These are phyloP conservation scores for Cyberlindnera maritima DNA, from an alignment of 805 yeast species.

Conservation along the genomic window DNA sequence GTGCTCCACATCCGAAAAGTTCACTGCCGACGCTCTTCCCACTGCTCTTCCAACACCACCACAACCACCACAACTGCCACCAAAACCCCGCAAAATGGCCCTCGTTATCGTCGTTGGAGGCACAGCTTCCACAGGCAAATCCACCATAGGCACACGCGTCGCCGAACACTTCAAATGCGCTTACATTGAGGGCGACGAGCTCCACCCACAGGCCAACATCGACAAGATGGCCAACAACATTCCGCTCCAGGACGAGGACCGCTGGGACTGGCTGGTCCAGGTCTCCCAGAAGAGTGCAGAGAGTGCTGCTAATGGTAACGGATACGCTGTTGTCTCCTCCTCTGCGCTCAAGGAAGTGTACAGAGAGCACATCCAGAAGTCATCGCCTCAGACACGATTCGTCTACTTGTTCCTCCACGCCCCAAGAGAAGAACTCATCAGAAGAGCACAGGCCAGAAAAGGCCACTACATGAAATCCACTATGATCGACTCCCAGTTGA, in stretches of 20 bases:
- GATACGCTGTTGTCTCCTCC: slow-evolving; percentile 62
- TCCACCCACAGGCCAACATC: slow-evolving; percentile 72
- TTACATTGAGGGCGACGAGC: slow-evolving; percentile 81
- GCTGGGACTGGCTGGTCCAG: slow-evolving; percentile 82
- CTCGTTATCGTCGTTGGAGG: slow-evolving; percentile 75
- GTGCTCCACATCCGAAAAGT: background rate
- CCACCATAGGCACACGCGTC: slow-evolving; percentile 65
- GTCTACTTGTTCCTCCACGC: slow-evolving; percentile 68
- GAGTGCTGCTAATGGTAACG: slow-evolving; percentile 32
- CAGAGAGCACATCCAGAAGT: slow-evolving; percentile 54
- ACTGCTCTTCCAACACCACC: background rate
- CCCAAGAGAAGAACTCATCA: slow-evolving; percentile 53
- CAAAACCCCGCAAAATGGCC: slow-evolving; percentile 2
- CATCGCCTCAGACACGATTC: slow-evolving; percentile 38
- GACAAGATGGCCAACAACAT: slow-evolving; percentile 79
- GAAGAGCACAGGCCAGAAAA: slow-evolving; percentile 60
- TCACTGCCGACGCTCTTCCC: no score
- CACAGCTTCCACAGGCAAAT: slow-evolving; percentile 94
- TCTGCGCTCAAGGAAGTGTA: slow-evolving; percentile 78
- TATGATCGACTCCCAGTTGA: slow-evolving; percentile 80
- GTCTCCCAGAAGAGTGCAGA: slow-evolving; percentile 43
- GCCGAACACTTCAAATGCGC: slow-evolving; percentile 45
- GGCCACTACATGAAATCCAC: slow-evolving; percentile 85
- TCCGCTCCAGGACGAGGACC: slow-evolving; percentile 84
- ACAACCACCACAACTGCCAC: no score